Evolutionary conservation across 1,284 basidiomycete species (phyloP), one percentile per base, ranked within the genome.

Genomic region (Apiotrichum laibachii): DNA sequence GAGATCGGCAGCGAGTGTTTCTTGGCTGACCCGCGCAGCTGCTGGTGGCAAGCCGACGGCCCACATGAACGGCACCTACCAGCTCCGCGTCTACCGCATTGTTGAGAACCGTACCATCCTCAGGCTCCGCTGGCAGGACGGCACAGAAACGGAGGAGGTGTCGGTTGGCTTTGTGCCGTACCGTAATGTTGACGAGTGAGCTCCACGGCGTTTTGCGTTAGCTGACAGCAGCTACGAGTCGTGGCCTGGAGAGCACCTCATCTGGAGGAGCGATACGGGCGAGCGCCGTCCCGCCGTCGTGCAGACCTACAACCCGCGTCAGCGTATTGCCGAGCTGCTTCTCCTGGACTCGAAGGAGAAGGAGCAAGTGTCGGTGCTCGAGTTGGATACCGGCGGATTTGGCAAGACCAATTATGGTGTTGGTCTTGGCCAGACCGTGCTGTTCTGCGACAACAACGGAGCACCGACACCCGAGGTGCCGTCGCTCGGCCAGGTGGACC

Each of bases 121-220:
- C 34, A 82, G 83, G n/a, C 81, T 96, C 34, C 74, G 93, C 18
- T 97, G 93, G 93, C 93, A 96, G 79, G 87, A 92, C 72, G 92
- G 91, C 19, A 81, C 80, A 10, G 80, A 77, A 57, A 77, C 77
- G 9, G 85, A 88, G 68, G 84, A 82, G 5, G 81, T 77, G 50
- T 83, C 90, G 5, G 84, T 80, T 21, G 82, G 85, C 16, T 80
- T 94, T 39, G 85, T 94, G 40, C 92, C 90, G 0, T 89, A 94
- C 71, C 71, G 88, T 50, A 72, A 77, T 37, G 66, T 81, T 22
- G 80, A 81, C 56, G 80, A 81, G 67, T 77, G 67, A 66, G 72
- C 67, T n/a, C 42, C 9, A 50, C 2, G 5, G 1, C 1, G 5
- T 2, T 16, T 7, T 11, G 15, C 18, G 9, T 9, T 10, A 8